These are phyloP conservation scores for Trametes pubescens DNA, from an alignment of 1,284 basidiomycete species.

Conservation along the genomic window DNA sequence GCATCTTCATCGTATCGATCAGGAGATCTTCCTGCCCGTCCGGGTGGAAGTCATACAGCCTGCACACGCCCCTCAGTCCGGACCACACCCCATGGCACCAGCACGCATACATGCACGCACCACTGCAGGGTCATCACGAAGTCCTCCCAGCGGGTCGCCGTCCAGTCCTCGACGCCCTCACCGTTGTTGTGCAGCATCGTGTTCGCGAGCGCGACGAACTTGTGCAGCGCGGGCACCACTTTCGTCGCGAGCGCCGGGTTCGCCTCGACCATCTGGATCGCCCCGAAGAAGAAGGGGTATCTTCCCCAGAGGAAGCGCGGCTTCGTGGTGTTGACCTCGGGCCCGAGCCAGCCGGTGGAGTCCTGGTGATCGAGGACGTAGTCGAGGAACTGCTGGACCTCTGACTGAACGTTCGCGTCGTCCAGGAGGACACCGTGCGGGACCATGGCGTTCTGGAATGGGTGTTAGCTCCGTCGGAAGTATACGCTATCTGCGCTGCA, in stretches of 20 bases:
- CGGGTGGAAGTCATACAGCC: constrained; percentile 63
- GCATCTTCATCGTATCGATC: constrained; percentile 61
- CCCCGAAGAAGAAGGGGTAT: constrained; percentile 64
- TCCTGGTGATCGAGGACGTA: constrained; percentile 64
- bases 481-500: no score
- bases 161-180: constrained; percentile 60
- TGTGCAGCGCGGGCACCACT: constrained; percentile 58
- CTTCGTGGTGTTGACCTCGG: constrained; percentile 61
- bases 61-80: constrained; percentile 29
- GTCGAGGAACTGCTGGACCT: constrained; percentile 58
- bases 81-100: not conserved
- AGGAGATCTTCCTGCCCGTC: constrained; percentile 58
- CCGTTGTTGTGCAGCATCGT: constrained; percentile 60
- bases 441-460: constrained; percentile 59
- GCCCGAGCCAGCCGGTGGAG: constrained; percentile 63
- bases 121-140: constrained; percentile 63
- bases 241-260: constrained; percentile 52
- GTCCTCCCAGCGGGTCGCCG: constrained; percentile 65
- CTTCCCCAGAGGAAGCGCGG: constrained; percentile 65
- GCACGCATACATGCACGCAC: constrained; percentile 41
- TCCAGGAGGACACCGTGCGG: constrained; percentile 58
- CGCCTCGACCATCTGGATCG: constrained; percentile 61
- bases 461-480: not conserved
- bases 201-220: constrained; percentile 62
- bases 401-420: constrained; percentile 53